phyloP scores from a whole-genome alignment of 768 basidiomycete species.

The Leccinum subgranulosum region DNA sequence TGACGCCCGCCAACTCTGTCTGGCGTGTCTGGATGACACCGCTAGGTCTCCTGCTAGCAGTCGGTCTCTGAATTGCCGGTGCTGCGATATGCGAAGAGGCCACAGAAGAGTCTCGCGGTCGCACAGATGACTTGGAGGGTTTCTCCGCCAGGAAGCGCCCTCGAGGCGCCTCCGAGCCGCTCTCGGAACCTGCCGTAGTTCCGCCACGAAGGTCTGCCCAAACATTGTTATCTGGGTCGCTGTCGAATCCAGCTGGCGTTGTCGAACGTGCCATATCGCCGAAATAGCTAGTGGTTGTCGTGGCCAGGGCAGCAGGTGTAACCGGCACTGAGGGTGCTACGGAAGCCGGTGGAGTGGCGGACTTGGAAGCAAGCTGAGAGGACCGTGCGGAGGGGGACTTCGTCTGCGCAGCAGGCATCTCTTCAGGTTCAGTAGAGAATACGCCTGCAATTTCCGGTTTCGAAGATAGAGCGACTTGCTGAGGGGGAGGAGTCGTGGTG shows the following conservation, averaged over 20 bases:
- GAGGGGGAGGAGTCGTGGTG: constrained; percentile 12
- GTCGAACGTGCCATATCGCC: constrained; percentile 25
- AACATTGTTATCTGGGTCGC: constrained; percentile 23
- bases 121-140: constrained; percentile 25
- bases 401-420: constrained; percentile 11
- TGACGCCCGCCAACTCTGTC: constrained; percentile 29
- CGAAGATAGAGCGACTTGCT: constrained; percentile 12
- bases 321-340: constrained; percentile 20
- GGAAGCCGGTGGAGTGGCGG: constrained; percentile 16
- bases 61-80: constrained; percentile 18
- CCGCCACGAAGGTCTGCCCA: constrained; percentile 25
- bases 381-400: constrained; percentile 8
- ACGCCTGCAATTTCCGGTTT: constrained; percentile 41
- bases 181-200: constrained; percentile 11
- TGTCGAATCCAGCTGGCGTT: constrained; percentile 22
- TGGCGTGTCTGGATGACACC: constrained; percentile 24
- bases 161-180: constrained; percentile 18
- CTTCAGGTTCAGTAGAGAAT: constrained; percentile 52
- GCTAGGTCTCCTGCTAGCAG: constrained; percentile 27
- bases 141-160: constrained; percentile 18
- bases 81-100: constrained; percentile 23
- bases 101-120: constrained; percentile 22
- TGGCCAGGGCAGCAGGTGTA: constrained; percentile 20
- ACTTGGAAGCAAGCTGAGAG: constrained; percentile 17
- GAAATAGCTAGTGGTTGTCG: constrained; percentile 17